Evolutionary conservation across 306 rosid genomes (phyloP), one percentile per base, ranked within the genome.

Genomic region (Prunus persica): DNA sequence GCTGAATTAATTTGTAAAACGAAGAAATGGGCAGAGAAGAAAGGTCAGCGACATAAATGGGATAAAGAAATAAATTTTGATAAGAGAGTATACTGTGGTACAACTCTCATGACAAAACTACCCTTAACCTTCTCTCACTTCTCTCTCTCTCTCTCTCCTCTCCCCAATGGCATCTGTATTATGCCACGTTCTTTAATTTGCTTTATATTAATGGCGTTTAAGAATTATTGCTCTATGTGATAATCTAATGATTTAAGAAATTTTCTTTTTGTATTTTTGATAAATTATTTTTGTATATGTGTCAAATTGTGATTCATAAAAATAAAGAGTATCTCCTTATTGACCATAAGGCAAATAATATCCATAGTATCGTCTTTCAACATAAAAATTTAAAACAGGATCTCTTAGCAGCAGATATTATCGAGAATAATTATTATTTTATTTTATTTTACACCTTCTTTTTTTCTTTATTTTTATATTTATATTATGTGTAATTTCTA

Each of bases 31-130:
- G 88, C 75, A 82, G 78, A 68, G 88, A 78, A 82, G 94, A 86
- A 82, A 81, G 86, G 91, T 89, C 88, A 89, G 91, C 86, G 87
- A 78, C 89, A 85, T 88, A 84, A 84, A 85, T 84, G 88, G 87
- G 88, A 85, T 80, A 76, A 76, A 86, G 79, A 82, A 84, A 74
- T 83, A 72, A 81, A 86, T 87, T 78, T 80, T 64, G 63, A 68
- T 24, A 69, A 56, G 76, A 68, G 70, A 25, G 61, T 61, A 74
- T 76, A 71, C 16, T 30, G 67, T 6, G 12, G 45, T 1, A 63
- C 45, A 63, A 24, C 4, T 63, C 45, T 75, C 51, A 51, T 78
- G 88, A 85, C 94, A 65, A 82, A 68, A 87, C 11, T 83, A 69
- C 91, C 97, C 96, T 67, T 77, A 13, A 11, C 34, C 68, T 67